Base-by-base conservation (phyloP, 371 early-diverging fungal genomes). In the Mortierella sp. region DNA sequence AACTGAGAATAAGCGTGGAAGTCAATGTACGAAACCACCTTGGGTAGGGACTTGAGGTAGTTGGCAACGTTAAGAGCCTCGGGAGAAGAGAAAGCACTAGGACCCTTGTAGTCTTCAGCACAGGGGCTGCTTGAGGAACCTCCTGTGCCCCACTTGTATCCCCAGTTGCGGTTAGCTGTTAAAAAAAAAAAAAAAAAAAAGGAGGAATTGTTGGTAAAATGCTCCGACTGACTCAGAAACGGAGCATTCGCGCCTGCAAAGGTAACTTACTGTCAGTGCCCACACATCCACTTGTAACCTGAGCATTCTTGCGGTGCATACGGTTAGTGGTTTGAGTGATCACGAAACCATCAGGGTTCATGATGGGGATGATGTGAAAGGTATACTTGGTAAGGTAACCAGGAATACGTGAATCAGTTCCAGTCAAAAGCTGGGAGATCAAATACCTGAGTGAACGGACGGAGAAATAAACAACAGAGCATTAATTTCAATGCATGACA, bases 331-430 rank as follows among this genome's bases (percentile, higher is more conserved):
- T 75, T 77, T 86, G 83, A 26, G 89, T 83, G 72, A 85, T 85
- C 47, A 83, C 86, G 64, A 88, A 90, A 10, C 91, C 91, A 65
- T 91, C 91, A 22, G 87, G 86, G 79, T 91, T 91, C 79, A 88
- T 84, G 35, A 90, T 66, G 12, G 91, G 91, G 37, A 80, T 67
- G 47, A 80, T 65, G 65, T 80, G 75, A 68, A 80, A 75, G 19
- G 75, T 80, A 68, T 64, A 80, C 72, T 70, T 80, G 28, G 26
- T 54, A 61, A 80, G 47, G 75, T 80, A 80, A 26, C 75, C 81
- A 15, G 71, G 68, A 15, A 80, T 75, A 54, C 75, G 75, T 1
- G 75, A 35, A 32, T 80, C 81, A n/a, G 81, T 67, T 22, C 81
- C 81, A 53, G 32, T 71, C 32, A 80, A 23, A 31, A 80, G 66